A percentile compares a stretch with the other conserved stretches of the same genome.
Evolutionary conservation across 257 asterid genomes (phyloP).

Genomic region (Plantago ovata): DNA sequence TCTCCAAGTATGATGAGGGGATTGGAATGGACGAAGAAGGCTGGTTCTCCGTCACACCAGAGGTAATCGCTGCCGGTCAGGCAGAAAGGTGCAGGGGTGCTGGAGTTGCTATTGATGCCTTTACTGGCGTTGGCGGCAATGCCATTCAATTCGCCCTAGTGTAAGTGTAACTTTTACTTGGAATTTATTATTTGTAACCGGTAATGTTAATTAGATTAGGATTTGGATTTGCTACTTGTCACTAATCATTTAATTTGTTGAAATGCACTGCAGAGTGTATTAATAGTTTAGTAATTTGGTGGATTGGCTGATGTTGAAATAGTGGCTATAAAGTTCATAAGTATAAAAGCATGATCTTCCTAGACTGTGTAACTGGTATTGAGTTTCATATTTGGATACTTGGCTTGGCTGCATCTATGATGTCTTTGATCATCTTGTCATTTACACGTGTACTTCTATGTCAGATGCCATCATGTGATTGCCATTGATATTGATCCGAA

Average conservation of each 20-base stretch:
- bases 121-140: slow-evolving; percentile 88
- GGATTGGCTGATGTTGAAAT: no score
- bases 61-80: slow-evolving; percentile 70
- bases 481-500: slow-evolving; percentile 84
- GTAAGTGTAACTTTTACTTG: slow-evolving; percentile 30
- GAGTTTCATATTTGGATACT: no score
- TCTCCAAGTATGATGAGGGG: slow-evolving; percentile 65
- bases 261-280: no score
- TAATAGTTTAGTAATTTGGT: no score
- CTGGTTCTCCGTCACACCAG: slow-evolving; percentile 98
- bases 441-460: slow-evolving; percentile 17
- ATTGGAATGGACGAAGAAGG: slow-evolving; percentile 84
- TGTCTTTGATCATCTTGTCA: not conserved
- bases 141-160: slow-evolving; percentile 70
- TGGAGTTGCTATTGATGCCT: slow-evolving; percentile 70
- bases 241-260: not conserved
- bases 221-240: not conserved
- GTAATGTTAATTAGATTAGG: not conserved
- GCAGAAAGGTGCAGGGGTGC: slow-evolving; percentile 56
- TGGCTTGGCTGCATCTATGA: not conserved
- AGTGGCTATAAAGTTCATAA: no score
- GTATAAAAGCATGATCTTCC: no score
- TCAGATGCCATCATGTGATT: slow-evolving; percentile 65
- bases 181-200: not conserved
- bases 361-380: no score